Base-by-base conservation (phyloP, 1,139 yeast genomes). In the Hemisphaericaspora subhashii region DNA sequence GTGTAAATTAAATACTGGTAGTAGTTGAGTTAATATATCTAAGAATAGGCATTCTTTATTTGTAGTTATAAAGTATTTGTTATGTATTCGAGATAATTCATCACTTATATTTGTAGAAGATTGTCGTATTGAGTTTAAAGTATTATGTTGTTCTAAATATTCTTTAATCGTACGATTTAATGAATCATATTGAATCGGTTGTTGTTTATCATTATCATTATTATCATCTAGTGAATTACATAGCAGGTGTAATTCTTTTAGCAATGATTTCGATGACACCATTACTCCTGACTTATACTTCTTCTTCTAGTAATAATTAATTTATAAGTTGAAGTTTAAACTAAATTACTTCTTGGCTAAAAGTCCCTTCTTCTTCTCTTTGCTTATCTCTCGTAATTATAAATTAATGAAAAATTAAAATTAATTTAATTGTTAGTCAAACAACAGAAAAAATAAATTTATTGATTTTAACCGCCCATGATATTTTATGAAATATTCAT, bases 11-110 rank as follows among this genome's bases (percentile, higher is more conserved):
- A 72, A 74, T 40, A 54, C 72, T 42, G 52, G 74, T 68, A 41
- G 66, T 44, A 55, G 68, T 50, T 46, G 61, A 41, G 41, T 57
- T 13, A 83, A 62, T 3, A 75, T 60, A 34, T 71, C 71, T 13
- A 81, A 52, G 49, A 83, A 82, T 32, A 66, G 48, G 8, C 61
- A 61, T 46, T 77, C 79, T 31, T 67, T 58, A 2, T 57, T 54
- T 2, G 64, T 48, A 24, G 62, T 52, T 3, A 58, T 53, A 11
- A 77, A 67, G 33, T 63, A 60, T 1, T 58, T 53, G 20, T 64
- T 60, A 54, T 78, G 78, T 10, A 79, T 52, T 10, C 60, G 52
- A 37, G 67, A 63, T 25, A 83, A 60, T 39, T 76, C 81, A 21
- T 77, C 79, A 48, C 75, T 78, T 31, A 80, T 56, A 45, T 65